Evolutionary conservation across 331 rosid genomes (phyloP), one percentile per base, ranked within the genome.

Genomic region (Arachis monticola): DNA sequence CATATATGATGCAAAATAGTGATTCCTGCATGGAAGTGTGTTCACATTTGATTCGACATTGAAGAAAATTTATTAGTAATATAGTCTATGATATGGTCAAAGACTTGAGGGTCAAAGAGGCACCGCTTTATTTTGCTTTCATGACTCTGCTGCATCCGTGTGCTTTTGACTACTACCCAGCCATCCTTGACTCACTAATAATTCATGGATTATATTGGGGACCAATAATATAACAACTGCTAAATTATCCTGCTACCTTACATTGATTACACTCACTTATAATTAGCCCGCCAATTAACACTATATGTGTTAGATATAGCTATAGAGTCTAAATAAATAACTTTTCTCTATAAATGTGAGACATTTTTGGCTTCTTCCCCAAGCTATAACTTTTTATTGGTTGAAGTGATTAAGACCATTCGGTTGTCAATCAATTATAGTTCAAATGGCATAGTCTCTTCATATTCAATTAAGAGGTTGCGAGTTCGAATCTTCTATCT

Each of bases 61-160:
- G 1, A 8, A 48, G 41, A 12, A 2, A 30, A 60, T 48, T 68
- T 35, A 35, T 35, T 35, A 35, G 40, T n/a, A 60, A 32, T 58
- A 13, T 9, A 11, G 8, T 11, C 6, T 13, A 0, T 44, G 69
- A 76, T 13, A 0, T 44, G 69, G 79, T 61, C 83, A 60, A 70
- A 70, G 74, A 13, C 81, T 75, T 79, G 81, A 0, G 27, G 79
- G 60, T 60, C 72, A 79, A 79, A 81, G 5, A 81, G 7, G 5
- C 14, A 7, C 3, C 4, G 6, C 4, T 0, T 13, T 0, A 7
- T 1, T 32, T n/a, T 53, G 45, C 53, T 35, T 35, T 4, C 40
- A 35, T 35, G 3, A 35, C 40, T 2, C 40, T 35, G 5, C 3
- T 35, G 40, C 59, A 58, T 51, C 40, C 56, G 55, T 2, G 60